Evolutionary conservation across 495 filamentous ascomycete species (phyloP).

Genomic region (Sabuloglossum arenarium): DNA sequence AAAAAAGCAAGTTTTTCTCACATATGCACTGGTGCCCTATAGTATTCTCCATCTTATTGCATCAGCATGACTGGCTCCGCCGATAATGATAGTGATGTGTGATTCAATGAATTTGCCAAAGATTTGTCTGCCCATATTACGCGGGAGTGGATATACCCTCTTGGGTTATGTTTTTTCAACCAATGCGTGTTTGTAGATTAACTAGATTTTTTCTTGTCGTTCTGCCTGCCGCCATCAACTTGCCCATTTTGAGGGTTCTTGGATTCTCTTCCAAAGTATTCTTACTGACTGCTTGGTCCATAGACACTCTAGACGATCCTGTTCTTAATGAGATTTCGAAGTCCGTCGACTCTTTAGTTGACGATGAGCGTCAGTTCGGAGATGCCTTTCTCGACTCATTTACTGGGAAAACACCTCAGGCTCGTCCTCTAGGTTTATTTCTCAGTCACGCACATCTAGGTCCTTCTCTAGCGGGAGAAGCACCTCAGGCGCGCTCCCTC

Average conservation of each 20-base stretch:
- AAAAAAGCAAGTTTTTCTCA: conserved; percentile 4
- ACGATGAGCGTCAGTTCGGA: neutral
- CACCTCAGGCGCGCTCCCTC: neutral
- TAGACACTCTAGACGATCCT: conserved; percentile 1
- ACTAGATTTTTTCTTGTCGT: neutral
- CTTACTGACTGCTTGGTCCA: neutral
- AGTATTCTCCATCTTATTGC: neutral
- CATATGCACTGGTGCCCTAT: neutral
- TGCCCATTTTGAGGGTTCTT: neutral
- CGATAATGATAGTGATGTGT: neutral
- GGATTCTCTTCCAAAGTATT: neutral
- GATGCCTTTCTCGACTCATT: neutral
- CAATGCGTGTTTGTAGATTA: neutral
- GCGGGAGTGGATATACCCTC: neutral
- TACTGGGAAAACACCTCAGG: neutral
- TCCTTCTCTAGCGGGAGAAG: neutral
- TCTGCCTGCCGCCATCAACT: neutral
- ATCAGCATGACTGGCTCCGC: neutral
- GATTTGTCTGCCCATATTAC: neutral
- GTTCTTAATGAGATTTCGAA: conserved; percentile 2
- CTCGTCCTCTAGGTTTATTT: neutral
- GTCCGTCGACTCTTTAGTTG: conserved; percentile 2
- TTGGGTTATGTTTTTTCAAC: neutral
- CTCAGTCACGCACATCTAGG: neutral
- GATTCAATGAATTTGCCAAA: neutral